Evolutionary conservation across 148 eudicot genomes (phyloP).

Genomic region (Cornus kousa): DNA sequence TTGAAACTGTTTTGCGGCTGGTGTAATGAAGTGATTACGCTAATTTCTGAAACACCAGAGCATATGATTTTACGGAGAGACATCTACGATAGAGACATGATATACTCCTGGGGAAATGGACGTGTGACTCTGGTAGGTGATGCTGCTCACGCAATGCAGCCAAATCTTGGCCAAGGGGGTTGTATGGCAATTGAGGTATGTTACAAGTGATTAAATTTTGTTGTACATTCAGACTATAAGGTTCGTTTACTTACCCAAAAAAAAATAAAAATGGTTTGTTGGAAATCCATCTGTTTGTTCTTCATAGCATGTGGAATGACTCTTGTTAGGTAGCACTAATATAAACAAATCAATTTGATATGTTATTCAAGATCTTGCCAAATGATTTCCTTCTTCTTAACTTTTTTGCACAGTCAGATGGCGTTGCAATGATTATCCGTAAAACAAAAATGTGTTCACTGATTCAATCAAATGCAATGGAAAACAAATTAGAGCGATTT

Average conservation of each 20-base stretch:
- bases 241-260: not conserved
- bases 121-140: constrained; percentile 32
- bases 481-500: no score
- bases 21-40: constrained; percentile 24
- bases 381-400: no score
- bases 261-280: no score
- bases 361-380: no score
- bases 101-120: constrained; percentile 25
- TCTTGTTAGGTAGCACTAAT: no score
- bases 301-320: not conserved
- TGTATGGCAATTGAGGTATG: constrained; percentile 39
- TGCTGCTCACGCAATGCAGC: constrained; percentile 36
- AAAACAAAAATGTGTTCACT: no score
- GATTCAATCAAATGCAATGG: no score
- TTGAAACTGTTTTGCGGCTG: constrained; percentile 25
- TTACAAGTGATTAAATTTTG: not conserved
- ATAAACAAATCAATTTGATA: no score
- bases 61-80: constrained; percentile 19
- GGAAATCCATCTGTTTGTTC: not conserved
- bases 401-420: no score
- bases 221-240: not conserved
- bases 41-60: constrained; percentile 17
- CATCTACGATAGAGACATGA: constrained; percentile 24
- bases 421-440: no score
- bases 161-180: constrained; percentile 39